Percentiles rank a stretch among this genome's conserved stretches.
Conservation (phyloP, 1,284 basidiomycete genomes). For the Mycosarcoma mackinlayi region DNA sequence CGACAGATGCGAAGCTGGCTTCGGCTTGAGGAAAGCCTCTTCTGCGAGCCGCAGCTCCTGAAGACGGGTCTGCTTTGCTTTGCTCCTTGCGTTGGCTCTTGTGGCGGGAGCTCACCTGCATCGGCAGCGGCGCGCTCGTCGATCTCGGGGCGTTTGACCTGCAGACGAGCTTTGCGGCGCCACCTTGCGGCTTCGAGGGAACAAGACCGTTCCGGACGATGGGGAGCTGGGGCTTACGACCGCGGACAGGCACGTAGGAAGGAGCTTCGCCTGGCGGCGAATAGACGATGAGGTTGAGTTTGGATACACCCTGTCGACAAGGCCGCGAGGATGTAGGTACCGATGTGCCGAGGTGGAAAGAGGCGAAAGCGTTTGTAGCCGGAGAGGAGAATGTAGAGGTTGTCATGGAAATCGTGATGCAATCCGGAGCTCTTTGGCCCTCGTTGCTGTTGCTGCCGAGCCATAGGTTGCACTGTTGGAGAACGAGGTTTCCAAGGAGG, state of each 20-base stretch:
- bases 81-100: conserved; percentile 57
- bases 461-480: conserved; percentile 68
- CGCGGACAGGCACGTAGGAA: conserved; percentile 34
- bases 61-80: conserved; percentile 52
- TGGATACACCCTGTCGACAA: conserved; percentile 48
- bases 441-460: conserved; percentile 58
- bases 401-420: conserved; percentile 68
- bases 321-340: conserved; percentile 56
- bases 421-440: conserved; percentile 60
- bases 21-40: conserved; percentile 45
- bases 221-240: conserved; percentile 22
- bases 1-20: conserved; percentile 42
- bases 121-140: conserved; percentile 53
- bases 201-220: conserved; percentile 64
- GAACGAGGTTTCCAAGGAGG: conserved; percentile 60
- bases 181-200: conserved; percentile 62
- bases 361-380: conserved; percentile 66
- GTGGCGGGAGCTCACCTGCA: conserved; percentile 38
- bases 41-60: conserved; percentile 53
- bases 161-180: conserved; percentile 50
- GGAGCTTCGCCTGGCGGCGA: conserved; percentile 41
- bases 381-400: conserved; percentile 65
- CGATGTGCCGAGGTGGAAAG: conserved; percentile 60
- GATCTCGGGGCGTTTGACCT: conserved; percentile 44
- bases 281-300: conserved; percentile 66